Evolutionary conservation across 2,329 filamentous ascomycete genomes (phyloP).

Genomic region (Chaetomium olivaceum): DNA sequence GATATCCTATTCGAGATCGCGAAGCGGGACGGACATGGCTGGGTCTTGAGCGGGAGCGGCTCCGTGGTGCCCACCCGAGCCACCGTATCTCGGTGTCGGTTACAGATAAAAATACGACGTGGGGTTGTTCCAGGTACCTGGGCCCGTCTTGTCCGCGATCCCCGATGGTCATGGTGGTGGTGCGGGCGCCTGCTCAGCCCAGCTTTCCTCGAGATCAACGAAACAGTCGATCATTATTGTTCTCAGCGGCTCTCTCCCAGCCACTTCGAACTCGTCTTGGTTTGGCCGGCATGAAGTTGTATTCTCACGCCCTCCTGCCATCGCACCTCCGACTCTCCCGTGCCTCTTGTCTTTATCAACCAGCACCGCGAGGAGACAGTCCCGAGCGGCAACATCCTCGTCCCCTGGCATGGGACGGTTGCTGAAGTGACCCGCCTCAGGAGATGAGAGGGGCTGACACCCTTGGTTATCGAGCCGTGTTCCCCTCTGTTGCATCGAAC

Average conservation of each 20-base stretch:
- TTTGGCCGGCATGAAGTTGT: background rate
- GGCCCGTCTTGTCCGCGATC: background rate
- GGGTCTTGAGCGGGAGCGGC: background rate
- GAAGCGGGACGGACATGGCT: background rate
- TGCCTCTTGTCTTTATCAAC: background rate
- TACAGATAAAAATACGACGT: background rate
- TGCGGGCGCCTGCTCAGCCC: background rate
- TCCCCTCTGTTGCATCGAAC: background rate
- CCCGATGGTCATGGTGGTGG: background rate
- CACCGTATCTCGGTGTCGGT: background rate
- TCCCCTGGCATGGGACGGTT: background rate
- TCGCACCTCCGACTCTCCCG: background rate
- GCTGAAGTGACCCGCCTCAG: background rate
- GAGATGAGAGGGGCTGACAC: conserved; percentile 16
- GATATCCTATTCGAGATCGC: background rate
- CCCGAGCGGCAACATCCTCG: background rate
- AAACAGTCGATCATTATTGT: background rate
- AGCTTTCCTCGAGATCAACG: conserved; percentile 1
- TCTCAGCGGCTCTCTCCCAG: background rate
- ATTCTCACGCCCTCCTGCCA: background rate
- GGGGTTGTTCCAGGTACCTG: background rate
- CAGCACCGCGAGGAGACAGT: background rate
- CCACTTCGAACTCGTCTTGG: background rate
- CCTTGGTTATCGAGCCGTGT: background rate
- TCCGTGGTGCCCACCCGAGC: background rate